Percentiles rank a stretch among this genome's conserved stretches.
phyloP scores from a whole-genome alignment of 2,329 filamentous ascomycete species.

The Parastagonospora avenae region DNA sequence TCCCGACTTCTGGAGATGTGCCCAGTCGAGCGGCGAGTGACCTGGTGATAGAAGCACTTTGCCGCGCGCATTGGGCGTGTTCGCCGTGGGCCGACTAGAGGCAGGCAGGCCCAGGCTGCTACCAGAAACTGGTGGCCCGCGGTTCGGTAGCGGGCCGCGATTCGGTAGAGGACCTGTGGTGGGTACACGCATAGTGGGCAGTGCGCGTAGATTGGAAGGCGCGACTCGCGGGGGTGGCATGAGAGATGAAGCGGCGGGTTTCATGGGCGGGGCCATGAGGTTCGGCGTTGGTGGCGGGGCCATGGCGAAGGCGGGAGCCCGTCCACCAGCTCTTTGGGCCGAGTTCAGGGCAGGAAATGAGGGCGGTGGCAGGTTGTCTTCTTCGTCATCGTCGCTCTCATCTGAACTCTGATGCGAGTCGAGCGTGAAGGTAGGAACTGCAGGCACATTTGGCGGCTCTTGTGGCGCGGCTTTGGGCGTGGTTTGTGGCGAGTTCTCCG shows the following conservation, averaged over 20 bases:
- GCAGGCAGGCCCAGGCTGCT: conserved; percentile 46
- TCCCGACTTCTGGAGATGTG: conserved; percentile 77
- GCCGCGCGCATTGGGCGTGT: conserved; percentile 53
- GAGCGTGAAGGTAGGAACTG: conserved; percentile 45
- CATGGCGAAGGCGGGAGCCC: conserved; percentile 17
- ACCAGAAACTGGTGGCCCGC: conserved; percentile 48
- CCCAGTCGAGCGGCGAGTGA: conserved; percentile 96
- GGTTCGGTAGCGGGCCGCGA: conserved; percentile 49
- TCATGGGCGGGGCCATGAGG: conserved; percentile 45
- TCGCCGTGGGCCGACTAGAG: conserved; percentile 33
- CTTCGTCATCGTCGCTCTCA: conserved; percentile 38
- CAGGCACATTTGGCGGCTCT: conserved; percentile 15
- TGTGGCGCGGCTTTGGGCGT: conserved; percentile 39
- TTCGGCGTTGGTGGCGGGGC: conserved; percentile 24
- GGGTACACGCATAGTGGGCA: conserved; percentile 48
- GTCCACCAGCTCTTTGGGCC: conserved; percentile 50
- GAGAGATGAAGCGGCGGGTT: conserved; percentile 29
- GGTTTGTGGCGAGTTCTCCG: conserved; percentile 30
- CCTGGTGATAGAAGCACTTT: conserved; percentile 86
- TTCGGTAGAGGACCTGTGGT: conserved; percentile 56
- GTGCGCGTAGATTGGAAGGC: conserved; percentile 42
- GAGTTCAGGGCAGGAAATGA: conserved; percentile 54
- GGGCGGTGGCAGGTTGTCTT: conserved; percentile 46
- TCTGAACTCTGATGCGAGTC: conserved; percentile 40
- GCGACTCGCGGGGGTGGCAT: conserved; percentile 46